Evolutionary conservation across 2,329 filamentous ascomycete species (phyloP).

Genomic region (Claviceps sp.): DNA sequence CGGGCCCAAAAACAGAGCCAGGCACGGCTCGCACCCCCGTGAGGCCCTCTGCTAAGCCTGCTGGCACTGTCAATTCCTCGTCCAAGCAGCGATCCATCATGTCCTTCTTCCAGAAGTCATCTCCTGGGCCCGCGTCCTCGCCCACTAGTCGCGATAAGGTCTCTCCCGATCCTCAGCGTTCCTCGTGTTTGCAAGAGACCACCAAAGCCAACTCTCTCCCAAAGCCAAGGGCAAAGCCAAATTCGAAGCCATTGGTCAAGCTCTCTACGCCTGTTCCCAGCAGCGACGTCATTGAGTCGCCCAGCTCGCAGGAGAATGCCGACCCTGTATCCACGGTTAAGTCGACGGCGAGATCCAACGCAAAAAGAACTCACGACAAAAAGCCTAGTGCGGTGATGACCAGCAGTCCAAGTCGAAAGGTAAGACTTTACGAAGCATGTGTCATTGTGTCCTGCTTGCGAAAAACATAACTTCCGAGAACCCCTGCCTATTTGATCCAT

Average conservation of each 20-base stretch:
- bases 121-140: constrained; percentile 19
- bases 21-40: constrained; percentile 5
- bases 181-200: constrained; percentile 27
- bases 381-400: constrained; percentile 20
- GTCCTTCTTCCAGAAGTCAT: constrained; percentile 32
- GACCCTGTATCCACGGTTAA: constrained; percentile 32
- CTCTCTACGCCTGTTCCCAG: constrained; percentile 62
- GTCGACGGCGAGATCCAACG: constrained; percentile 26
- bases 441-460: too few relatives aligned
- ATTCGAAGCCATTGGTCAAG: constrained; percentile 25
- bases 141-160: constrained; percentile 20
- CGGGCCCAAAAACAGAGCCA: neutral
- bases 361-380: constrained; percentile 6
- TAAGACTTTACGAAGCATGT: constrained; percentile 21
- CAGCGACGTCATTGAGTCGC: constrained; percentile 58
- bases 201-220: constrained; percentile 27
- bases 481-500: too few relatives aligned
- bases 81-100: constrained; percentile 29
- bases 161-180: constrained; percentile 17
- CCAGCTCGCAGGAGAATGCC: constrained; percentile 56
- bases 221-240: constrained; percentile 21
- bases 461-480: too few relatives aligned
- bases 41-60: constrained; percentile 1
- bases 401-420: constrained; percentile 73
- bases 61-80: constrained; percentile 15